Evolutionary conservation across 225 moss, liverwort and hornwort species (phyloP), one percentile per base, ranked within the genome.

Genomic region (Thuidium tamariscinum): DNA sequence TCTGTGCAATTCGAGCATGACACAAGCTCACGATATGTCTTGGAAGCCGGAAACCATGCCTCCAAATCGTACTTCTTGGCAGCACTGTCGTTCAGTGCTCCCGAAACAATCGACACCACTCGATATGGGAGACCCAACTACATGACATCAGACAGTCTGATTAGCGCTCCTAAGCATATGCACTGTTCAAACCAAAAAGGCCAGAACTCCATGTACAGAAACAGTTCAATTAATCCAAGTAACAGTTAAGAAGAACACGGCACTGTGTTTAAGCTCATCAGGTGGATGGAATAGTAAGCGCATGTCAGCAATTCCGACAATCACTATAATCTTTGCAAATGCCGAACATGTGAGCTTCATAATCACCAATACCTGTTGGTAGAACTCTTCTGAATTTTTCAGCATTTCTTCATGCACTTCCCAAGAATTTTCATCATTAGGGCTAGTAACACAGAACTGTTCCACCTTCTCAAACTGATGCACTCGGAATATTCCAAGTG

Each of bases 391-490:
- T 34, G 96, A 95, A 64, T 96, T 96, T 80, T 94, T 92, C 68
- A 96, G 66, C 98, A 98, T 95, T 84, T 98, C 98, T 77, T 98
- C 96, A 56, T 90, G 95, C 92, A 96, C 91, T 44, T 86, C 87
- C 96, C 98, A 98, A 34, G 98, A 98, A 30, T 84, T 94, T 74
- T 92, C 90, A 79, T 90, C 93, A 85, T 92, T 92, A 30, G 96
- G 95, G 70, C 96, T 95, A 68, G 96, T 98, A 25, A 98, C 42
- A 80, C 95, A 96, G 88, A 96, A 98, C 85, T 98, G 98, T 88
- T 98, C 98, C 82, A 98, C 95, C 88, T 98, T 96, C 89, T 98
- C 96, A 85, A 95, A 98, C 91, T 98, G 96, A 85, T 98, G 96
- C 72, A 95, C 96, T 73, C 98, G 95, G 83, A 98, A 96, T 55